Conservation (phyloP, 2,329 filamentous ascomycete genomes). For the Acephala macrosclerotiorum region DNA sequence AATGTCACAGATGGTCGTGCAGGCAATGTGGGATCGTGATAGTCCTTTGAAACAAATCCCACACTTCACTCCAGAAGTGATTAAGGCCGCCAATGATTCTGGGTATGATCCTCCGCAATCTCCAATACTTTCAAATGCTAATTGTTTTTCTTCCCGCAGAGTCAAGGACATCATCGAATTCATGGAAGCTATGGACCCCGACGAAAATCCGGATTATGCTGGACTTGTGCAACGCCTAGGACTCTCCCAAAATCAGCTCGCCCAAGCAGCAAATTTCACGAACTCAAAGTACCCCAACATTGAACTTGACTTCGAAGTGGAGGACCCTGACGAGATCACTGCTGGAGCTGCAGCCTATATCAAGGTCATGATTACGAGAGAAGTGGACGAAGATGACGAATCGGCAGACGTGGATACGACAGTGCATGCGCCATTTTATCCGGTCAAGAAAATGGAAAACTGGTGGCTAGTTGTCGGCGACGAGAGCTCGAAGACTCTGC, state of each 20-base stretch:
- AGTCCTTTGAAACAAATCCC: slow-evolving; percentile 97
- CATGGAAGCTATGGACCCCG: slow-evolving; percentile 98
- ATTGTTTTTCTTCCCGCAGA: slow-evolving; percentile 50
- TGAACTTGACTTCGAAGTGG: slow-evolving; percentile 86
- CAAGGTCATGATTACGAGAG: slow-evolving; percentile 84
- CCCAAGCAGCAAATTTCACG: slow-evolving; percentile 91
- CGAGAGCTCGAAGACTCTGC: slow-evolving; percentile 83
- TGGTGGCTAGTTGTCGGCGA: slow-evolving; percentile 99
- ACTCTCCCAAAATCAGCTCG: slow-evolving; percentile 81
- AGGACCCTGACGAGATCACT: slow-evolving; percentile 80
- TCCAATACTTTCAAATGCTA: slow-evolving; percentile 39
- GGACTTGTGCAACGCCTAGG: slow-evolving; percentile 79
- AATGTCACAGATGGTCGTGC: slow-evolving; percentile 98
- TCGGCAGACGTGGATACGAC: slow-evolving; percentile 76
- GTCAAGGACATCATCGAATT: slow-evolving; percentile 97
- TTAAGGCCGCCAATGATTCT: slow-evolving; percentile 82
- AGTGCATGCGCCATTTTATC: slow-evolving; percentile 96
- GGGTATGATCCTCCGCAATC: slow-evolving; percentile 60
- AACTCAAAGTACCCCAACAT: slow-evolving; percentile 97
- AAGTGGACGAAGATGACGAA: slow-evolving; percentile 76
- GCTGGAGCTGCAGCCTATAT: slow-evolving; percentile 84
- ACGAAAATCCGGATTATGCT: slow-evolving; percentile 85
- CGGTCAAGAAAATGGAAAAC: slow-evolving; percentile 90
- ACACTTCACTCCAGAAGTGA: slow-evolving; percentile 84
- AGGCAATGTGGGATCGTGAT: slow-evolving; percentile 99